Percentiles rank a stretch among this genome's conserved stretches.
These are phyloP conservation scores for Mucor velutinosus DNA, from an alignment of 371 early-diverging fungal species.

Conservation along the genomic window DNA sequence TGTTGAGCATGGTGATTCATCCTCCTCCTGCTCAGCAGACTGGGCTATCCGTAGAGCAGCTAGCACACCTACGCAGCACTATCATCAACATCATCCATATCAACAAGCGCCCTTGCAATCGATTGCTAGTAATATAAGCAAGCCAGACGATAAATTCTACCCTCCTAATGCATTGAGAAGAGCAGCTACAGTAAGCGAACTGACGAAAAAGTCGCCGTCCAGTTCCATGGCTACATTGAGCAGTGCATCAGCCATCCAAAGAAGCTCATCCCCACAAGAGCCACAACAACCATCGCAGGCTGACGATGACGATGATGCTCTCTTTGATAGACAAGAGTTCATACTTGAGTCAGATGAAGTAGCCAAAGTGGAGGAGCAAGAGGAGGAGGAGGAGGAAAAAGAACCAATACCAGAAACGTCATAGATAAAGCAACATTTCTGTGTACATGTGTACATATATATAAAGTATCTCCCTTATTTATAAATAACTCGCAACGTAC, in stretches of 20 bases:
- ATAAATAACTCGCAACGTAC: background rate
- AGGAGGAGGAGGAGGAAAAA: background rate
- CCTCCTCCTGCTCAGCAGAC: background rate
- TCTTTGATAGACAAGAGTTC: conserved; percentile 44
- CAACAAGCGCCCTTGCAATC: conserved; percentile 13
- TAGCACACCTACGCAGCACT: conserved; percentile 14
- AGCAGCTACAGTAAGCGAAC: conserved; percentile 14
- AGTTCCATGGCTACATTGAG: background rate
- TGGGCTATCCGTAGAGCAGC: conserved; percentile 16
- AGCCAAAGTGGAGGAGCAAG: background rate
- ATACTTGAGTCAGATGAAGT: conserved; percentile 30
- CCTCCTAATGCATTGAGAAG: conserved; percentile 4
- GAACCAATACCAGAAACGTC: background rate
- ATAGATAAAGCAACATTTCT: background rate
- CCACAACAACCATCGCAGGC: background rate
- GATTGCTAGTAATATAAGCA: conserved; percentile 8
- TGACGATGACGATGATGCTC: conserved; percentile 5
- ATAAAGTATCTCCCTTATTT: background rate
- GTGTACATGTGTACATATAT: background rate
- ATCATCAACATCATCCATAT: background rate
- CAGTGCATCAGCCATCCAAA: background rate
- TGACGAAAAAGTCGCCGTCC: background rate
- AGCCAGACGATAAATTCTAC: conserved; percentile 22
- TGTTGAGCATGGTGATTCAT: background rate
- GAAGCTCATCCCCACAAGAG: background rate